Evolutionary conservation across 2,329 filamentous ascomycete genomes (phyloP).

Genomic region (Phaeosphaeria sp.): DNA sequence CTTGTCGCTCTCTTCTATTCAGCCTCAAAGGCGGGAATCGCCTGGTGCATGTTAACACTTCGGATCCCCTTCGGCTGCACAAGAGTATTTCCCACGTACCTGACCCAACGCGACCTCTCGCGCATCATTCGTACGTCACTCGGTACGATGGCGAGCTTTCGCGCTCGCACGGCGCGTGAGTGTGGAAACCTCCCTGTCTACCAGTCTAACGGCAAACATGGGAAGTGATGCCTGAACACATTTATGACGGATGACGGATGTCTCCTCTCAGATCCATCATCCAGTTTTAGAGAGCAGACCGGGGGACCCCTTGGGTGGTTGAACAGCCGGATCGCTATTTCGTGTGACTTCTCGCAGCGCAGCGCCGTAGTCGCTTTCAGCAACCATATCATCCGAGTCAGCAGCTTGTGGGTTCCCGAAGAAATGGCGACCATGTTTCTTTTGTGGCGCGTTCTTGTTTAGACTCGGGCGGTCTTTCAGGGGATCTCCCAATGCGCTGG

Average conservation of each 20-base stretch:
- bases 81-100: too few relatives aligned
- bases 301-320: not conserved
- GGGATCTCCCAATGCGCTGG: slow-evolving; percentile 33
- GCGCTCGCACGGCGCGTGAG: not conserved
- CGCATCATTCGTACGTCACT: not conserved
- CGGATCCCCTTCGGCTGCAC: too few relatives aligned
- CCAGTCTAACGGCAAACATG: not conserved
- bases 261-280: not conserved
- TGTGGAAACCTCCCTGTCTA: not conserved
- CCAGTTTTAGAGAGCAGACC: not conserved
- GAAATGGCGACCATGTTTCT: slow-evolving; percentile 27
- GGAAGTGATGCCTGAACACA: not conserved
- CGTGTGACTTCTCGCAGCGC: slow-evolving; percentile 38
- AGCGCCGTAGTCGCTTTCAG: slow-evolving; percentile 37
- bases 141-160: not conserved
- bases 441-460: slow-evolving; percentile 18
- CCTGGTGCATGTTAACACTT: not conserved
- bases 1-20: not conserved
- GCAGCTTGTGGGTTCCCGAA: slow-evolving; percentile 22
- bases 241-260: not conserved
- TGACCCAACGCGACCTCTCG: not conserved
- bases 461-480: slow-evolving; percentile 22
- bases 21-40: not conserved
- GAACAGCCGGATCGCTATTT: slow-evolving; percentile 10
- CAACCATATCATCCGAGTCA: slow-evolving; percentile 25